Evolutionary conservation across 2,329 filamentous ascomycete genomes (phyloP), one percentile per base, ranked within the genome.

Genomic region (Podosphaera leucotricha): DNA sequence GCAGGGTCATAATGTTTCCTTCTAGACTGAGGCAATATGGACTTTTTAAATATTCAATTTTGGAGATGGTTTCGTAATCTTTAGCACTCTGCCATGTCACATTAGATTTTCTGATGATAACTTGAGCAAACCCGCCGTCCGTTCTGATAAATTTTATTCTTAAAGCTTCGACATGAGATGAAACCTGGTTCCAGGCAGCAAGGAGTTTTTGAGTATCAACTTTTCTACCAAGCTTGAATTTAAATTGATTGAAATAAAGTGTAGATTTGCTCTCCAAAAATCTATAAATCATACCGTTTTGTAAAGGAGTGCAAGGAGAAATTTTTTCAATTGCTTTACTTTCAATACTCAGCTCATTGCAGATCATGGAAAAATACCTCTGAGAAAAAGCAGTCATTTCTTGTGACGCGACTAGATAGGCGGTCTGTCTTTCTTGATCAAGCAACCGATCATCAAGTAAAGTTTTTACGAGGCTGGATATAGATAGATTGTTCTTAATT

Each of bases 201-300:
- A 61, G 60, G 2, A 93, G 55, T 19, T 50, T 61, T 0, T 58
- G 47, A 1, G 65, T 33, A n/a, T 72, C 65, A 4, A 72, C 55
- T 0, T 57, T 48, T 0, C 58, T 46, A 0, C 58, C 45, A 0
- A 92, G 59, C 0, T 62, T 52, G 38, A 87, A 74, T 0, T 60
- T 61, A 54, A 94, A 92, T 0, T 67, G 65, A 46, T 85, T 85
- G 58, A 87, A 92, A 55, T 94, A 94, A 0, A 79, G 61, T 0
- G 67, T 64, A 0, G 62, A 57, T 0, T 66, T 60, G 16, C 64
- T 72, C 8, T 72, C 69, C 33, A 80, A 57, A 20, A 75, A 77
- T 41, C 75, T 70, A 5, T 79, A 78, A 42, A 93, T 73, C 64
- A 94, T 87, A 0, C 85, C 86, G 56, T 87, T 75, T 54, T 94